Conservation (phyloP, 257 asterid genomes). For the Agastache rugosa region DNA sequence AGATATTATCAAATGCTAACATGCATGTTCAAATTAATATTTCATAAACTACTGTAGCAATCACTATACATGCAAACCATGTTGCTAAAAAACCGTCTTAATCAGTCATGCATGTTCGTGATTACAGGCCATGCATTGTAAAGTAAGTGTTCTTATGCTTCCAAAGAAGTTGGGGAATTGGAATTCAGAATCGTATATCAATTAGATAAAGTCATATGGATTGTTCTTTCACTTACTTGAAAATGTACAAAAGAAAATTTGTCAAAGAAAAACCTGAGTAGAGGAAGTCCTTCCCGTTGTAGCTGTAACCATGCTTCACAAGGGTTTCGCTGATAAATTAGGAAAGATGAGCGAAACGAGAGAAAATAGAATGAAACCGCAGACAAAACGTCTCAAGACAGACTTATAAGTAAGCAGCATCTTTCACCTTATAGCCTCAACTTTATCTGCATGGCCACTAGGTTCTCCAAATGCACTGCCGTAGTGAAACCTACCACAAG, state of each 20-base stretch:
- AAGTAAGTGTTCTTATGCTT: neutral
- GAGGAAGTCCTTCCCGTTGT: conserved; percentile 89
- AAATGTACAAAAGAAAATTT: conserved; percentile 6
- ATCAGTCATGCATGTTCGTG: conserved; percentile 15
- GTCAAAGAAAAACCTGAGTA: conserved; percentile 67
- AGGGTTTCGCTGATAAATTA: conserved; percentile 81
- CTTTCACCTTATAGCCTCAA: conserved; percentile 81
- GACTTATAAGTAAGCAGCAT: conserved; percentile 2
- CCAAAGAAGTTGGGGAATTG: conserved; percentile 15
- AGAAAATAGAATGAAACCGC: conserved; percentile 29
- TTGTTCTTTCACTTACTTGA: neutral
- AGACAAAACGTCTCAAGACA: conserved; percentile 26
- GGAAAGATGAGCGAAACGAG: conserved; percentile 33
- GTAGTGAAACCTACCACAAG: conserved; percentile 93
- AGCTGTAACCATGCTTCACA: conserved; percentile 90
- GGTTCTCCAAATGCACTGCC: conserved; percentile 99
- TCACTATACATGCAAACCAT: neutral
- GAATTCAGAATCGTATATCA: neutral
- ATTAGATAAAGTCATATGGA: neutral
- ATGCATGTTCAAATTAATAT: neutral
- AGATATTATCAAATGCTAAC: neutral
- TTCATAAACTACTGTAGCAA: neutral
- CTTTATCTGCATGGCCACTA: conserved; percentile 96
- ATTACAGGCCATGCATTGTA: conserved; percentile 7
- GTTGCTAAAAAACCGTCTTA: neutral